Conservation (phyloP, 768 basidiomycete genomes). For the Boletus patriciae region DNA sequence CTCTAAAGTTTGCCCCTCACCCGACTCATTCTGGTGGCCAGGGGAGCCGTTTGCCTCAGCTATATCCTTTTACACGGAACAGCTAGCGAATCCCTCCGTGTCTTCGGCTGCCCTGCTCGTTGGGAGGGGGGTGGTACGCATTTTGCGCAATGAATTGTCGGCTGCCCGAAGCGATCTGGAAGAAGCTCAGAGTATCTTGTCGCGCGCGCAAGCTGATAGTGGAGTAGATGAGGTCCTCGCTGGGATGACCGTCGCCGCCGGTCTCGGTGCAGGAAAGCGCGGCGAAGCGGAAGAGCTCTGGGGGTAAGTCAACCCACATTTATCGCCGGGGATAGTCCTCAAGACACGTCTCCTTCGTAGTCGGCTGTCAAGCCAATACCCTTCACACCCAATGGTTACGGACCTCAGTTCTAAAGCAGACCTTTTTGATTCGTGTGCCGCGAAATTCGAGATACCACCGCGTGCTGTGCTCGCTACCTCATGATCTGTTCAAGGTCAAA, state of each 20-base stretch:
- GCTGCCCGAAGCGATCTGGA: conserved; percentile 82
- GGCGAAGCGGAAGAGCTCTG: conserved; percentile 65
- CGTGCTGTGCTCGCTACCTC: conserved; percentile 34
- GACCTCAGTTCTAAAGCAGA: conserved; percentile 61
- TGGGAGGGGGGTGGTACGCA: conserved; percentile 75
- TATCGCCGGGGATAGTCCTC: conserved; percentile 2
- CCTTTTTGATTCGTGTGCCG: conserved; percentile 60
- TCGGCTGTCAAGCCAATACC: conserved; percentile 49
- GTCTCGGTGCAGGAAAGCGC: conserved; percentile 56
- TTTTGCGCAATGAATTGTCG: conserved; percentile 70
- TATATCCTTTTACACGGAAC: conserved; percentile 75
- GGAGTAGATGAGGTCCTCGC: conserved; percentile 66
- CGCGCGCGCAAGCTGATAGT: conserved; percentile 41
- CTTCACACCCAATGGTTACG: conserved; percentile 65
- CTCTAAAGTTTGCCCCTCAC: conserved; percentile 21
- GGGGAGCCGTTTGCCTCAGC: conserved; percentile 40
- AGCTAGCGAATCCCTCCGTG: conserved; percentile 76
- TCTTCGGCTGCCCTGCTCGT: conserved; percentile 73
- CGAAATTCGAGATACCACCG: conserved; percentile 63
- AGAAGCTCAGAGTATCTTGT: conserved; percentile 51
- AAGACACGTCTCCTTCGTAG: conserved; percentile 27
- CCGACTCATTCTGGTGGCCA: conserved; percentile 1
- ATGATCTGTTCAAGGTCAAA: conserved; percentile 1
- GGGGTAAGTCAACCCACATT: conserved; percentile 48
- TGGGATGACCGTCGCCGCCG: conserved; percentile 62